These are phyloP conservation scores for Pichia deserticola DNA, from an alignment of 805 yeast species.

Conservation along the genomic window DNA sequence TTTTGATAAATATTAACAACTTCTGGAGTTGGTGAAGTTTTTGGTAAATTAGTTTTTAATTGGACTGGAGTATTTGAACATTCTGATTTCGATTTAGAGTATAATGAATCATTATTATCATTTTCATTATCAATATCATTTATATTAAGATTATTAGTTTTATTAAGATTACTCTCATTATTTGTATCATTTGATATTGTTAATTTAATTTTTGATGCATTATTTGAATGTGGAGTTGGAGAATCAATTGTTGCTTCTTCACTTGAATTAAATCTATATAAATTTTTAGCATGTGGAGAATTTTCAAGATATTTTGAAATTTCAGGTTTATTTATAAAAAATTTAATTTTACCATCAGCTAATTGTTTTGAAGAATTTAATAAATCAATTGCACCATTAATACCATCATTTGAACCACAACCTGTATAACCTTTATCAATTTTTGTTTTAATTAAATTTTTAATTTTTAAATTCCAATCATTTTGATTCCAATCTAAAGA, in stretches of 20 bases:
- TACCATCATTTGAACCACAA: conserved; percentile 63
- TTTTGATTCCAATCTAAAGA: conserved; percentile 42
- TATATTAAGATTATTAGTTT: background rate
- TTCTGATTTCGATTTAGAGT: background rate
- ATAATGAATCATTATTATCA: conserved; percentile 1
- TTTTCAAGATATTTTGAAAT: conserved; percentile 8
- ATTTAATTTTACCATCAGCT: conserved; percentile 19
- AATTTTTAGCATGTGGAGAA: conserved; percentile 5
- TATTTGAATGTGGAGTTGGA: background rate
- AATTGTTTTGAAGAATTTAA: conserved; percentile 19
- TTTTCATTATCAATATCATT: background rate
- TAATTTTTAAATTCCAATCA: conserved; percentile 56
- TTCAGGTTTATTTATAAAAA: conserved; percentile 11
- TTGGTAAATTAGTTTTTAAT: background rate
- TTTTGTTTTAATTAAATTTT: conserved; percentile 47
- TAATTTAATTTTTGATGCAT: background rate
- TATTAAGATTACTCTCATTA: background rate
- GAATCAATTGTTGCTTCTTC: background rate
- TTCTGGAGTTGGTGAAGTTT: conserved; percentile 20
- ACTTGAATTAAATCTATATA: conserved; percentile 1
- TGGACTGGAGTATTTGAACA: background rate
- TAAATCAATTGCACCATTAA: conserved; percentile 44
- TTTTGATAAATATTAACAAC: conserved; percentile 27
- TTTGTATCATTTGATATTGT: background rate
- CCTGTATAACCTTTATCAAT: conserved; percentile 61